Evolutionary conservation across 352 stramenopile species (phyloP), one percentile per base, ranked within the genome.

Genomic region (Blastocystis sp.): DNA sequence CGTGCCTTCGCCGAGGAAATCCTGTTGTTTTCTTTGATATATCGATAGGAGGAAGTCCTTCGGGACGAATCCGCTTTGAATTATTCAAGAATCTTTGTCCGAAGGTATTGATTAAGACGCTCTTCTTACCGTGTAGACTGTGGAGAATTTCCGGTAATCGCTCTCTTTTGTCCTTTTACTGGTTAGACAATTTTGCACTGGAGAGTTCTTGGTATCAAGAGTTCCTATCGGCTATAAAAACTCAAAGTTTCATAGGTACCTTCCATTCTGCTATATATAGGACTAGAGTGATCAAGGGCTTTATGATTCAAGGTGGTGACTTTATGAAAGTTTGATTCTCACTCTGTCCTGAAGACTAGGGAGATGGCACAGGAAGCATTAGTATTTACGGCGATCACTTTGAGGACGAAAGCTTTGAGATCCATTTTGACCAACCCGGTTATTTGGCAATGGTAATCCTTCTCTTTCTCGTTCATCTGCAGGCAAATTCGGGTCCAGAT

Each of bases 291-390:
- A 80, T 90, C 8, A 79, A 79, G n/a, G 84, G 95, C 43, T 98
- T 98, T 90, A 98, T 98, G 93, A 95, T 98, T 55, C 97, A 99
- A 91, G 97, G 95, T 68, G 96, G 96, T 45, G 96, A 98, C 91
- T 95, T 95, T 80, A 95, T 94, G 4, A 95, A 93, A 15, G 94
- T 88, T 34, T 18, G 39, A 23, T 18, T 34, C n/a, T 23, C 3
- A 23, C 29, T 34, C 11, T 2, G 37, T 56, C 4, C 15, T 41
- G 29, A 41, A 13, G 0, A 55, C 5, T 88, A 88, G 77, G 66
- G 66, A 34, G 77, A 88, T 88, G 77, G 77, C 50, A 88, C 77
- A 9, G 77, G 77, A 29, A 88, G 66, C 63, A 29, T 88, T 41
- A 88, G 69, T 39, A 98, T 98, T 69, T 97, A 97, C 80, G 94